phyloP scores from a whole-genome alignment of 108 stramenopile species.

The Hondaea fermentalgiana region DNA sequence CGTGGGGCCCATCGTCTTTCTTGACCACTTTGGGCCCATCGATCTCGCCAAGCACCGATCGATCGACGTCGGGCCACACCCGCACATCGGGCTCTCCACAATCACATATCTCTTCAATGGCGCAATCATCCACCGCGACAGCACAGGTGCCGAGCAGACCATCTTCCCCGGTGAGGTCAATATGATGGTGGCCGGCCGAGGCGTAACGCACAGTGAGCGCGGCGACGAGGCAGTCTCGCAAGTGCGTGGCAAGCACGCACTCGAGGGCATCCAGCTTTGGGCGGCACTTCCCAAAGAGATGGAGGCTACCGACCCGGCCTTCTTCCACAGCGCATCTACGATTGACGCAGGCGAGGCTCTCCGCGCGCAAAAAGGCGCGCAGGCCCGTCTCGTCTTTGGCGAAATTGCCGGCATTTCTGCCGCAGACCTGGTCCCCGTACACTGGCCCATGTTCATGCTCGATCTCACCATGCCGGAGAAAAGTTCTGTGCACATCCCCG shows the following conservation, averaged over 20 bases:
- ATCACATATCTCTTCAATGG: neutral
- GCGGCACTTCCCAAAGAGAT: neutral
- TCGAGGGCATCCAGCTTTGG: neutral
- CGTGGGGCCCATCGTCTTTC: neutral
- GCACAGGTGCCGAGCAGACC: neutral
- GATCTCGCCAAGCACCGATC: neutral
- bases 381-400: neutral
- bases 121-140: neutral
- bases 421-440: neutral
- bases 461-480: neutral
- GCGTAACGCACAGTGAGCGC: neutral
- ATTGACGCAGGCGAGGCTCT: neutral
- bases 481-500: neutral
- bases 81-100: neutral
- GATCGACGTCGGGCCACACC: neutral
- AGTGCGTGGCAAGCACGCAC: neutral
- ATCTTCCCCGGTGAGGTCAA: neutral
- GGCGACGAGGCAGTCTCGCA: neutral
- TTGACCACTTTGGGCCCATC: neutral
- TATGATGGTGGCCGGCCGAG: neutral
- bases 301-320: neutral
- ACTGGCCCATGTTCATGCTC: neutral
- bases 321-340: neutral
- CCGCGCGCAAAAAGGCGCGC: neutral
- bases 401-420: neutral